phyloP scores from a whole-genome alignment of 2,329 filamentous ascomycete genomes.

The Fusarium virguliforme region DNA sequence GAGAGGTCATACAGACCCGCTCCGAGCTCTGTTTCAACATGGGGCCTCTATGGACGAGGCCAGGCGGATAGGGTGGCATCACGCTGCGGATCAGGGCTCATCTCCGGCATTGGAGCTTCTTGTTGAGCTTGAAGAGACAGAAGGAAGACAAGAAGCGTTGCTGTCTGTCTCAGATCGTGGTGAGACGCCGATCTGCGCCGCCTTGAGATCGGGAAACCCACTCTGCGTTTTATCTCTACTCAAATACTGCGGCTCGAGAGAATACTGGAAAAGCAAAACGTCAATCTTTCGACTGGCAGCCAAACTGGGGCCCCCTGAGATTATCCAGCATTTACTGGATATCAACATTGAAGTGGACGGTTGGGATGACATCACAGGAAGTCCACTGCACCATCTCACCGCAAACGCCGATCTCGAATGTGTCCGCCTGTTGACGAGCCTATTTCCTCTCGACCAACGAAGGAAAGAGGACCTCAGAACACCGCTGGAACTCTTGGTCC shows the following conservation, averaged over 20 bases:
- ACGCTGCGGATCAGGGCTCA: background rate
- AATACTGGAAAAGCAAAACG: background rate
- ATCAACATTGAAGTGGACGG: background rate
- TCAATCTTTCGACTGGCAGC: slow-evolving; percentile 3
- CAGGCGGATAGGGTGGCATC: slow-evolving; percentile 6
- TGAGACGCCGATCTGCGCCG: slow-evolving; percentile 20
- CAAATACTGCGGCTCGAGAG: background rate
- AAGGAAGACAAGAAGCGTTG: background rate
- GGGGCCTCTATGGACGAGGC: background rate
- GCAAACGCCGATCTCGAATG: background rate
- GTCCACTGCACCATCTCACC: slow-evolving; percentile 1
- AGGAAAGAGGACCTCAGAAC: background rate
- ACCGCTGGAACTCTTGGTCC: slow-evolving; percentile 2
- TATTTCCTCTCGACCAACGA: background rate
- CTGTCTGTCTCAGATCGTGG: background rate
- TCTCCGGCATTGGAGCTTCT: background rate
- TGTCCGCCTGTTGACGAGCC: background rate
- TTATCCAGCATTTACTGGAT: slow-evolving; percentile 5
- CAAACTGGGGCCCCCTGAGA: background rate
- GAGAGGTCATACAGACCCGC: background rate
- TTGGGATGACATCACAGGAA: background rate
- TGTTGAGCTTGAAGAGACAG: background rate
- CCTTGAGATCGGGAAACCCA: background rate
- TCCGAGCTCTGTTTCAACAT: slow-evolving; percentile 5
- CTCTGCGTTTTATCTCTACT: background rate